Base-by-base conservation (phyloP, 345 rosid species). In the Raphanus raphanistrum region DNA sequence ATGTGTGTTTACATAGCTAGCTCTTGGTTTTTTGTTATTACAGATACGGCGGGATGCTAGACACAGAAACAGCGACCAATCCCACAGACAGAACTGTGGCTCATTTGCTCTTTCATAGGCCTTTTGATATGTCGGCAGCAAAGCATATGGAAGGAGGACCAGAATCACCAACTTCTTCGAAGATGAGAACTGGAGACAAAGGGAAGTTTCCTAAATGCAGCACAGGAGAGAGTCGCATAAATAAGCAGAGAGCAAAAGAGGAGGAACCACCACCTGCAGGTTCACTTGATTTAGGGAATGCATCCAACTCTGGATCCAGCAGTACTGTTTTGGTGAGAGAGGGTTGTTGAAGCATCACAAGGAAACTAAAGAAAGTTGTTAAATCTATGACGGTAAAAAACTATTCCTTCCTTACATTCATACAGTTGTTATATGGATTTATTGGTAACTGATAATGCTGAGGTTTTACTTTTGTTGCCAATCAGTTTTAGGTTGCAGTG, bases 31-130 rank as follows among this genome's bases (percentile, higher is more conserved):
- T 61, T 63, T 29, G 68, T 55, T 79, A 11, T 77, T 65, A 63
- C 85, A 92, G 92, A 80, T 80, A 82, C 72, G 36, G 72, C 33
- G 78, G 63, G 81, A 83, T 88, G 82, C 79, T 88, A 62, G 92
- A 88, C 65, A 82, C 66, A 57, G 97, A 95, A 87, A 87, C 96
- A 38, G 92, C 86, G 84, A 95, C 96, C 72, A 95, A 95, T 73
- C 94, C 97, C 35, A 83, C 90, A 54, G 97, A 95, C 77, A 89
- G 98, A 63, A 82, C 85, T 32, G 90, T 95, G 66, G 99, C 98
- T 65, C 92, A 85, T 84, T 85, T 95, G 84, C 96, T 95, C 81
- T 93, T 95, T 73, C 93, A 88, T 73, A 84, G 91, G 80, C 92
- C 92, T 32, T 43, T 80, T 66, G 92, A 91, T 31, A 66, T 76